Evolutionary conservation across 257 asterid genomes (phyloP).

Genomic region (Nicotiana tomentosiformis): DNA sequence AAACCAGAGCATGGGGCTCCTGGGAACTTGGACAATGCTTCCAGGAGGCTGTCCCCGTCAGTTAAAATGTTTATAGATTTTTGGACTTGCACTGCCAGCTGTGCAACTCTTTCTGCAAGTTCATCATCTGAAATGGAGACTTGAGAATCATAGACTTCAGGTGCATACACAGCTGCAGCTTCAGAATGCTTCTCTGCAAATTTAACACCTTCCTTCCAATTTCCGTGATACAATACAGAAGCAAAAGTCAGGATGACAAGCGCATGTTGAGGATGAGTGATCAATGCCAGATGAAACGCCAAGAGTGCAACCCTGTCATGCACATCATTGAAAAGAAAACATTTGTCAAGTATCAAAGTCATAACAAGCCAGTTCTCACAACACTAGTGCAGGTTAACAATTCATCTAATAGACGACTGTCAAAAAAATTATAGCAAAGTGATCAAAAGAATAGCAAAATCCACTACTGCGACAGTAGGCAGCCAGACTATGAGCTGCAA

Average conservation of each 20-base stretch:
- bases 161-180: conserved; percentile 30
- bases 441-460: background rate
- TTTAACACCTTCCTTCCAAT: conserved; percentile 53
- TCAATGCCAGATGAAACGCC: conserved; percentile 65
- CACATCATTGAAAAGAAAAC: background rate
- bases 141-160: conserved; percentile 51
- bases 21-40: conserved; percentile 62
- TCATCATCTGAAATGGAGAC: conserved; percentile 54
- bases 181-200: conserved; percentile 58
- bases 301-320: conserved; percentile 71
- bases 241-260: conserved; percentile 72
- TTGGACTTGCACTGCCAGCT: conserved; percentile 44
- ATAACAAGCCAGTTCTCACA: background rate
- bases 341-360: background rate
- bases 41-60: conserved; percentile 34
- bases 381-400: background rate
- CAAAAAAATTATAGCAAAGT: background rate
- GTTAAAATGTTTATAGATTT: conserved; percentile 42
- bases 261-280: conserved; percentile 54
- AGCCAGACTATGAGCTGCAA: background rate
- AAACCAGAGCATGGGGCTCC: conserved; percentile 43
- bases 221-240: conserved; percentile 59
- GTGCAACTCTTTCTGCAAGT: conserved; percentile 49
- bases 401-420: background rate
- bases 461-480: background rate